phyloP scores from a whole-genome alignment of 345 rosid genomes.

The Microcos paniculata region DNA sequence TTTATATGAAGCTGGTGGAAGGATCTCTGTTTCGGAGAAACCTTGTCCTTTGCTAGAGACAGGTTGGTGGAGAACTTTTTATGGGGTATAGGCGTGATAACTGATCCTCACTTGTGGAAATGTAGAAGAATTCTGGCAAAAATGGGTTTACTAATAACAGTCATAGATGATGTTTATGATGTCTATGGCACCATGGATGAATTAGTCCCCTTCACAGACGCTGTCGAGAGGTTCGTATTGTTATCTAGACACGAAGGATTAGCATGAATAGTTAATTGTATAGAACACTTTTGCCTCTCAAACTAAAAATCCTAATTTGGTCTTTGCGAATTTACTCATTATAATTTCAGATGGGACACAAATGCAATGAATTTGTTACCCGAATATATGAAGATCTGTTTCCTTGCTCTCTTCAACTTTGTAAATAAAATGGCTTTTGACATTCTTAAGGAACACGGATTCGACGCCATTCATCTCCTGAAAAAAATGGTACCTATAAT shows the following conservation, averaged over 20 bases:
- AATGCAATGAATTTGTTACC: no score
- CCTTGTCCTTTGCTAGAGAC: constrained; percentile 37
- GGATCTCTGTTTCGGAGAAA: constrained; percentile 23
- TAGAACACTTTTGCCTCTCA: constrained; percentile 46
- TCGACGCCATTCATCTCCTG: constrained; percentile 31
- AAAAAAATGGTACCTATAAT: constrained; percentile 35
- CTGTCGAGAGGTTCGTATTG: constrained; percentile 14
- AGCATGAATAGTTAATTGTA: neutral
- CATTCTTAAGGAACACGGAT: constrained; percentile 31
- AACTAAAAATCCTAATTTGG: no score
- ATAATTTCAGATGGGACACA: no score
- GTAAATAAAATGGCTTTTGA: no score
- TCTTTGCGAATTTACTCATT: constrained; percentile 26
- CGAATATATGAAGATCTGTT: no score
- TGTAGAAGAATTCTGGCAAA: constrained; percentile 29
- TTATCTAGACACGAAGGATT: no score
- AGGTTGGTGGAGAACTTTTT: constrained; percentile 37
- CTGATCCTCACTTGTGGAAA: constrained; percentile 28
- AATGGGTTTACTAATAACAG: constrained; percentile 19
- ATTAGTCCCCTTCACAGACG: constrained; percentile 27
- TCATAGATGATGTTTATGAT: constrained; percentile 43
- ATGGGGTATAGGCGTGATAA: constrained; percentile 29
- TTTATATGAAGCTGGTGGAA: constrained; percentile 42
- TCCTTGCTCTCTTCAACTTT: no score
- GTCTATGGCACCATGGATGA: constrained; percentile 43